Conservation (phyloP, 352 stramenopile species). For the Phytopythium boreale region DNA sequence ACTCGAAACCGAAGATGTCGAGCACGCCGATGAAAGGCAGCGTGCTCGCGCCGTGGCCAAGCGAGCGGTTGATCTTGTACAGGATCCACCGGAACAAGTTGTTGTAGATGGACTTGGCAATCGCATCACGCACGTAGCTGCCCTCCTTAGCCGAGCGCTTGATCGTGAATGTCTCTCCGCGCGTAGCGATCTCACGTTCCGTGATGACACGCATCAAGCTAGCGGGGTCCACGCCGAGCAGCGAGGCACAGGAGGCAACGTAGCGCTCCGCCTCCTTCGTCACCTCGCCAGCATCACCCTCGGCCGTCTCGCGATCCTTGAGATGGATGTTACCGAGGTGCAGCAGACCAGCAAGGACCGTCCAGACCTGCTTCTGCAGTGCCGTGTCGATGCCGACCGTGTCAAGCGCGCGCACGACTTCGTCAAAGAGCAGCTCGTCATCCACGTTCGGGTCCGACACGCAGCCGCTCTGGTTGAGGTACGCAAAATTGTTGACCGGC, state of each 20-base stretch:
- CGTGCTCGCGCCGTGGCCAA: conserved; percentile 68
- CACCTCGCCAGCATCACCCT: conserved; percentile 76
- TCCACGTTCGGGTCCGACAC: conserved; percentile 82
- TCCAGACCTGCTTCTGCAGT: conserved; percentile 79
- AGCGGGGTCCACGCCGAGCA: conserved; percentile 74
- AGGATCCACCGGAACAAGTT: conserved; percentile 86
- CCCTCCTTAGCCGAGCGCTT: conserved; percentile 74
- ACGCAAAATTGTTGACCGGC: conserved; percentile 55
- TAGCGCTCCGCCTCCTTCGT: conserved; percentile 46
- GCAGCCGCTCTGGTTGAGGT: conserved; percentile 88
- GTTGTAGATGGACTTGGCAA: conserved; percentile 93
- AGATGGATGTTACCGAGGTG: conserved; percentile 81
- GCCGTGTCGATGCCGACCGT: conserved; percentile 69
- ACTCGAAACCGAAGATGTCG: conserved; percentile 98
- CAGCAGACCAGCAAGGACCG: conserved; percentile 67
- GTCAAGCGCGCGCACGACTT: conserved; percentile 69
- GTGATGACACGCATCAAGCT: conserved; percentile 75
- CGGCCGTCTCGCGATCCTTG: conserved; percentile 73
- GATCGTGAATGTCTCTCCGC: conserved; percentile 81
- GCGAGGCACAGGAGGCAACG: conserved; percentile 43
- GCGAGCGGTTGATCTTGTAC: conserved; percentile 79
- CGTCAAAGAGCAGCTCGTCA: conserved; percentile 85
- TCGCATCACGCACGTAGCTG: conserved; percentile 87
- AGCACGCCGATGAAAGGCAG: conserved; percentile 92
- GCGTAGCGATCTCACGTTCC: conserved; percentile 74